Conservation (phyloP, 768 basidiomycete genomes). For the Mrakia gelida region DNA sequence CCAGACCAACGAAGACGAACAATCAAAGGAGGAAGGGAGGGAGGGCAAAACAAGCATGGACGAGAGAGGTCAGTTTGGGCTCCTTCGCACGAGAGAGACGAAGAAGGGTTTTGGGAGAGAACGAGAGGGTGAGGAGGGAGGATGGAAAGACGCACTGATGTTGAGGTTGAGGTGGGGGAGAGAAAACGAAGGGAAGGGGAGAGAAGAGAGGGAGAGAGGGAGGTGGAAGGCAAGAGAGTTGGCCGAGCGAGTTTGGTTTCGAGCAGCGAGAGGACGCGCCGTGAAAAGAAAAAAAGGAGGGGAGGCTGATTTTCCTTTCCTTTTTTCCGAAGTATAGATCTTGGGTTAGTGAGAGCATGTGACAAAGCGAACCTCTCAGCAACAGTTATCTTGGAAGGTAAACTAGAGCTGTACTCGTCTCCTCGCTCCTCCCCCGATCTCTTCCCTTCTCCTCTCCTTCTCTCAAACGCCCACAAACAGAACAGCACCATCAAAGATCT, state of each 20-base stretch:
- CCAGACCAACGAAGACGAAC: not conserved
- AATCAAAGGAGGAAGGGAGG: not conserved
- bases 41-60: not conserved
- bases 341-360: too few relatives aligned
- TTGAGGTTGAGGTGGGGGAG: too few relatives aligned
- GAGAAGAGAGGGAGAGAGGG: not conserved
- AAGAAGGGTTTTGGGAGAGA: not conserved
- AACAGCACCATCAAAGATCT: not conserved
- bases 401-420: too few relatives aligned
- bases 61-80: not conserved
- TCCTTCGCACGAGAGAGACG: too few relatives aligned
- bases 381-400: too few relatives aligned
- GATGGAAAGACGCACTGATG: not conserved
- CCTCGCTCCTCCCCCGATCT: too few relatives aligned
- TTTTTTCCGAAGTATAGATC: too few relatives aligned
- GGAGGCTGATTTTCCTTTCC: not conserved
- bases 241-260: not conserved
- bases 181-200: not conserved
- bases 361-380: too few relatives aligned
- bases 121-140: not conserved
- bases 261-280: conserved; percentile 11
- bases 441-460: too few relatives aligned
- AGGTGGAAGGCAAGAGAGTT: not conserved
- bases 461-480: too few relatives aligned
- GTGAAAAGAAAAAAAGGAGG: not conserved